Evolutionary conservation across 2,329 filamentous ascomycete species (phyloP), one percentile per base, ranked within the genome.

Genomic region (Botrytis porri): DNA sequence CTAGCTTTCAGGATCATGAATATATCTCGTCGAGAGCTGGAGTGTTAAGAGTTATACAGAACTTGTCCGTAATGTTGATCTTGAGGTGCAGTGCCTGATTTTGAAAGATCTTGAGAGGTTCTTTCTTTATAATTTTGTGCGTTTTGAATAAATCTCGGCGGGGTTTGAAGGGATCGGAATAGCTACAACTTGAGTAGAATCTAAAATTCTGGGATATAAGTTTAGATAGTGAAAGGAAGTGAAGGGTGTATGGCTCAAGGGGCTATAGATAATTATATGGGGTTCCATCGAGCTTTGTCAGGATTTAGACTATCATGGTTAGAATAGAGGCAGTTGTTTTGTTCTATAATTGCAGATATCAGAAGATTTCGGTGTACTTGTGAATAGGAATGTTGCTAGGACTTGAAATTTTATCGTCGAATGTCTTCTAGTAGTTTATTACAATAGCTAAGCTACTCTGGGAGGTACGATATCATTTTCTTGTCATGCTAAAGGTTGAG

Each of bases 381-480:
- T n/a, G n/a, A n/a, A n/a, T n/a, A n/a, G n/a, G n/a, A n/a, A n/a
- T n/a, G n/a, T n/a, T n/a, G n/a, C n/a, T 5, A 16, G 20, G 10
- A 29, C 3, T 25, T 35, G 10, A 45, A 12, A 2, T 0, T 35
- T 3, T 9, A 2, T 35, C 20, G 2, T 48, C 1, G 29, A 25
- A 8, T 45, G 8, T 14, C 35, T 18, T 65, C 3, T 8, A 35
- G n/a, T 6, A 7, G 25, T 22, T 7, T 16, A 22, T 10, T 35
- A 8, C 2, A 29, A 48, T n/a, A 16, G 2, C 1, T 3, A 7
- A 65, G 6, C 7, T n/a, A 5, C 3, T 0, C 3, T 32, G 10
- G 14, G 29, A 10, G 9, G 12, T 51, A 2, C n/a, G 2, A 18
- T 18, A 1, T 7, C 1, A 16, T 37, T 10, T 35, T 37, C 22